Base-by-base conservation (phyloP, 2,329 filamentous ascomycete genomes). In the Trichoderma polysporum region DNA sequence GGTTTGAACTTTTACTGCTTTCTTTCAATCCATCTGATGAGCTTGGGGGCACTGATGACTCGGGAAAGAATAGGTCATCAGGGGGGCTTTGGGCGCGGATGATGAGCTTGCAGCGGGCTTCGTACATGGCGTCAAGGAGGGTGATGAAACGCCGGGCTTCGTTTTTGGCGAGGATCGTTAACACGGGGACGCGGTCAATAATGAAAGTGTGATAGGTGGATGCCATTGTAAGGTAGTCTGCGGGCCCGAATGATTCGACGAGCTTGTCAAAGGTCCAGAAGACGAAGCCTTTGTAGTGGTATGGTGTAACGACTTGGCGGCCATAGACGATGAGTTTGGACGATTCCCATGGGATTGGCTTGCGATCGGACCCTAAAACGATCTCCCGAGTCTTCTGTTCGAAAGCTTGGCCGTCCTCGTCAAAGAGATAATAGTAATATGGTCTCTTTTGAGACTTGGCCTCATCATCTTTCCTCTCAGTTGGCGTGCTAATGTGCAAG, bases 111-210 rank as follows among this genome's bases (percentile, higher is more conserved):
- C 91, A 94, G 8, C 89, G 85, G n/a, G 90, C 89, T 79, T 94
- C 91, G 77, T 94, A 94, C 0, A 93, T 81, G 0, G 91, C 91
- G 73, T 95, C 91, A 1, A 94, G 84, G 1, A 95, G 82, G 0
- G 90, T 94, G 74, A 94, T 94, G 74, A 95, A 88, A 12, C 92
- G 85, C 4, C 91, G 83, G 1, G 92, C 92, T 79, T 94, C 91
- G 75, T 94, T 94, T 77, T 93, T 94, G 76, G 89, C 88, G 1
- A 87, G 78, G 2, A 89, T 76, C 0, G 86, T 88, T 13, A 95
- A 80, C 17, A 90, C 75, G 0, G 92, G 91, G 1, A 94, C 83
- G 22, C 88, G 79, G 70, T 90, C 89, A 54, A 94, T 81, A 74
- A 94, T 87, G 68, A 94, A 85, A 0, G 91, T 94, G 76, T 94